These are phyloP conservation scores for Apophysomyces ossiformis DNA, from an alignment of 371 early-diverging fungal genomes.

Conservation along the genomic window DNA sequence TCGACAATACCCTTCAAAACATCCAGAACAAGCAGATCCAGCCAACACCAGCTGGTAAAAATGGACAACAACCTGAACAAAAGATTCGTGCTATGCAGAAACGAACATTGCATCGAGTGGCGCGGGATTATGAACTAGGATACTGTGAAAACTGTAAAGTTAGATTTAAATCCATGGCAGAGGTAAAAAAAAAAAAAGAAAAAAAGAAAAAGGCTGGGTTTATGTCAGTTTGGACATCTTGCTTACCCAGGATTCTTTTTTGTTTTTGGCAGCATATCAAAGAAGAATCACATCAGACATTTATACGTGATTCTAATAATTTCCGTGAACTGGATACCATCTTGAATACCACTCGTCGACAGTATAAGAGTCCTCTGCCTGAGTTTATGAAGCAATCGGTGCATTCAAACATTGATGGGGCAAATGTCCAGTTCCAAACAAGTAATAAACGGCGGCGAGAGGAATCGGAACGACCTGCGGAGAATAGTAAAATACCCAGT, in stretches of 20 bases:
- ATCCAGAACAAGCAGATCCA: conserved; percentile 4
- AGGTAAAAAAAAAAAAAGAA: conserved; percentile 31
- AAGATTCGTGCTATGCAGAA: conserved; percentile 15
- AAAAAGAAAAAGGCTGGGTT: not conserved
- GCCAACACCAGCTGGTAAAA: conserved; percentile 16
- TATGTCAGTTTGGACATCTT: not conserved
- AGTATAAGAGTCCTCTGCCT: conserved; percentile 28
- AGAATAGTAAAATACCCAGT: not conserved
- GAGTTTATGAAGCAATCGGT: conserved; percentile 16
- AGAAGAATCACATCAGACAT: conserved; percentile 38
- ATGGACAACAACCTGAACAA: conserved; percentile 14
- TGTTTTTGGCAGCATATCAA: conserved; percentile 34
- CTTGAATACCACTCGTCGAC: conserved; percentile 30
- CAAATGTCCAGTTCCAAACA: conserved; percentile 24
- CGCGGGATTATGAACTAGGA: conserved; percentile 22
- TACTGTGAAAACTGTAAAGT: conserved; percentile 50
- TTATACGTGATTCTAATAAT: conserved; percentile 38
- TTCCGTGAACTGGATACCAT: conserved; percentile 41
- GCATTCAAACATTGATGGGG: conserved; percentile 36
- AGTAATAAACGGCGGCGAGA: conserved; percentile 13
- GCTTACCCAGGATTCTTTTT: not conserved
- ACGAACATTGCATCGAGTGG: conserved; percentile 4
- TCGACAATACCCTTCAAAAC: conserved; percentile 28
- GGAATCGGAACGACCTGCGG: not conserved
- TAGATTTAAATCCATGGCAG: conserved; percentile 27